phyloP scores from a whole-genome alignment of 2,329 filamentous ascomycete genomes.

The Lecanoromycetidae sp. region DNA sequence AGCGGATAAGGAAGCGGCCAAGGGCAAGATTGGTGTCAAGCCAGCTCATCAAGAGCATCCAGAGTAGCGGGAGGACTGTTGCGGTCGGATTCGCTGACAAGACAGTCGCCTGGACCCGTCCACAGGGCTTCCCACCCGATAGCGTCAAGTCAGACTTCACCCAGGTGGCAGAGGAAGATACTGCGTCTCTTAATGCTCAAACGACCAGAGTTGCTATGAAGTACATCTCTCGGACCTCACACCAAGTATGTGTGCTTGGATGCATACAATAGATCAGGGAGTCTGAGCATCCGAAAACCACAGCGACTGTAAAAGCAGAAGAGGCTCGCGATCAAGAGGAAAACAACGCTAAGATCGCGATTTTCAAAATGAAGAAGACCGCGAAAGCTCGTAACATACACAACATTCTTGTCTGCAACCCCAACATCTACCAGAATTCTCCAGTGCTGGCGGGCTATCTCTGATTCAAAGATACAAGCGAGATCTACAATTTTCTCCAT shows the following conservation, averaged over 20 bases:
- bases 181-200: slow-evolving; percentile 7
- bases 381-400: too few species aligned
- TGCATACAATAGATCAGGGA: not conserved
- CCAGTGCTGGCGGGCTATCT: too few species aligned
- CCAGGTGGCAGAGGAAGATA: slow-evolving; percentile 10
- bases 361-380: too few species aligned
- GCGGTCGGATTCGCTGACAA: slow-evolving; percentile 13
- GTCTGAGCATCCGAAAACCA: not conserved
- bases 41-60: slow-evolving; percentile 9
- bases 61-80: slow-evolving; percentile 10
- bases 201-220: slow-evolving; percentile 13
- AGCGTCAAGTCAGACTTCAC: slow-evolving; percentile 9
- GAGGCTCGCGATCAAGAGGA: too few species aligned
- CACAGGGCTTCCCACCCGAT: slow-evolving; percentile 5
- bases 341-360: too few species aligned
- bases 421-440: too few species aligned
- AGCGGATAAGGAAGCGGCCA: too few species aligned
- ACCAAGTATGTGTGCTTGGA: not conserved
- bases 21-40: slow-evolving; percentile 13
- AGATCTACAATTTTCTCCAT: too few species aligned
- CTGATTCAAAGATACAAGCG: too few species aligned
- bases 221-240: not conserved
- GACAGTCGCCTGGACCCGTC: slow-evolving; percentile 11
- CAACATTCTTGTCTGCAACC: too few species aligned
- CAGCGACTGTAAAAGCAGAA: too few species aligned